Evolutionary conservation across 371 early-diverging fungal genomes (phyloP).

Genomic region (Mortierella sp.): DNA sequence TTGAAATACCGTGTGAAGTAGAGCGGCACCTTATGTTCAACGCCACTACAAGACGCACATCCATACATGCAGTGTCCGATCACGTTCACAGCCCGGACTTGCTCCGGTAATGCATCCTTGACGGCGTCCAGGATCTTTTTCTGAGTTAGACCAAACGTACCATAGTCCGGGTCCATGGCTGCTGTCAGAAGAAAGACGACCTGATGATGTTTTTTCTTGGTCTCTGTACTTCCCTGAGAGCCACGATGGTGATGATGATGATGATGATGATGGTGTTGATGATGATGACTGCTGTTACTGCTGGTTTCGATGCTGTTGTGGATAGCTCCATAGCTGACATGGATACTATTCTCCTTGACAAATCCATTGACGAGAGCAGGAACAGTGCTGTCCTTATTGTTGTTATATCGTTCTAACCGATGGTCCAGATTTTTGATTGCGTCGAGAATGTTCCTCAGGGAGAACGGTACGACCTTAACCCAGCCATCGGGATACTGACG

Average conservation of each 20-base stretch:
- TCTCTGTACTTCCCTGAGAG: neutral
- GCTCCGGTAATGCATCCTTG: constrained; percentile 42
- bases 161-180: constrained; percentile 55
- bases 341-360: too few species aligned
- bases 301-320: constrained; percentile 5
- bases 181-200: constrained; percentile 51
- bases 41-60: constrained; percentile 46
- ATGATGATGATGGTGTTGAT: too few species aligned
- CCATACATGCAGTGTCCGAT: constrained; percentile 56
- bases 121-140: constrained; percentile 45
- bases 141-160: constrained; percentile 43
- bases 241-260: neutral
- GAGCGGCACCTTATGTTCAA: constrained; percentile 53
- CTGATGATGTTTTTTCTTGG: constrained; percentile 34
- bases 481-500: constrained; percentile 51
- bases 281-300: constrained; percentile 13
- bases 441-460: constrained; percentile 43
- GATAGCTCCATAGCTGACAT: constrained; percentile 7
- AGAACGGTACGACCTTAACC: constrained; percentile 52
- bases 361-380: too few species aligned
- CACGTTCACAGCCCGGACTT: constrained; percentile 42
- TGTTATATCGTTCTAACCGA: constrained; percentile 22
- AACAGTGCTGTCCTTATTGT: neutral
- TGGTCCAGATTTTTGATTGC: constrained; percentile 51
- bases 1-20: constrained; percentile 55